phyloP scores from a whole-genome alignment of 2,329 filamentous ascomycete species.

The Diaporthe sp. region DNA sequence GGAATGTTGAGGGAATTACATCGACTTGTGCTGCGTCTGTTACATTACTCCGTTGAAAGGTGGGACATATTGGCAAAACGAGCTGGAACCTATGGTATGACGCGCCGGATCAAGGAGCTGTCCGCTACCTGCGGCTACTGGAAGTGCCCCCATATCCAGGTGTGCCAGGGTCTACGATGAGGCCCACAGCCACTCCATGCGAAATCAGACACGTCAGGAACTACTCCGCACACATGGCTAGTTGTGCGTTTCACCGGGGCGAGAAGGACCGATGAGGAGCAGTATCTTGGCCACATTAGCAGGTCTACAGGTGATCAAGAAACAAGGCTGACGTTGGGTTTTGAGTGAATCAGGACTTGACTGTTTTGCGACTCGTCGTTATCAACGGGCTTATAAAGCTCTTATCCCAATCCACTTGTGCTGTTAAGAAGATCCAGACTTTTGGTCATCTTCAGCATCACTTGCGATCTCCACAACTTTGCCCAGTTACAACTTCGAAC shows the following conservation, averaged over 20 bases:
- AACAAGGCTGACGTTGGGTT: not conserved
- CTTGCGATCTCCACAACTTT: not conserved
- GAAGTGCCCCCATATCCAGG: not conserved
- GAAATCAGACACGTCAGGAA: conserved; percentile 3
- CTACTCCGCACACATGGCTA: not conserved
- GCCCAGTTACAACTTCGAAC: not conserved
- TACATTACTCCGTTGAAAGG: not conserved
- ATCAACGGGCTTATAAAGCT: not conserved
- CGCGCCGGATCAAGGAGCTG: not conserved
- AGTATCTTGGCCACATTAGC: not conserved
- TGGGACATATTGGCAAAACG: not conserved
- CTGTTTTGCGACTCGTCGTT: not conserved
- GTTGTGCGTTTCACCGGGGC: not conserved
- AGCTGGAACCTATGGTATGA: not conserved
- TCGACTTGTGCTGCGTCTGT: not conserved
- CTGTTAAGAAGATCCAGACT: not conserved
- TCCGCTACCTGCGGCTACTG: not conserved
- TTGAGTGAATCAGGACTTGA: not conserved
- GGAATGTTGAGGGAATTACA: not conserved
- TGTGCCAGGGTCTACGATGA: not conserved
- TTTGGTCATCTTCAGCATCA: not conserved
- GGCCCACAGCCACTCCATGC: conserved; percentile 1
- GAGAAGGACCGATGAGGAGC: not conserved
- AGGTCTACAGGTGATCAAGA: not conserved
- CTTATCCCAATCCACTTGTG: not conserved